These are phyloP conservation scores for Fusarium zealandicum DNA, from an alignment of 2,329 filamentous ascomycete genomes.

Conservation along the genomic window DNA sequence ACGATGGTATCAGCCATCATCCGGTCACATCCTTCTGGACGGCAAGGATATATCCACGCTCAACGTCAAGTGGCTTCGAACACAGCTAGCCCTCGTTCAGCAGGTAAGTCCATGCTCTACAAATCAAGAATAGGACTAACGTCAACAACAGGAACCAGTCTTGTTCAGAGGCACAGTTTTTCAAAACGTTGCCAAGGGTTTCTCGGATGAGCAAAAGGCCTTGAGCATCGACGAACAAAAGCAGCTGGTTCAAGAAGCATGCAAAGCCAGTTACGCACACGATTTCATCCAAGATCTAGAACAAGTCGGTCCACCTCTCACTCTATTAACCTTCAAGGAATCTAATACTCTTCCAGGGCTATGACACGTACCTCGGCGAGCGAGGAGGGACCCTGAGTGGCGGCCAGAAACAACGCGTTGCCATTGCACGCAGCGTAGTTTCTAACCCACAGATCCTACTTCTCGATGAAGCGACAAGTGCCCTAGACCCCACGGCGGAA, in stretches of 20 bases:
- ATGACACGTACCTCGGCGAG: constrained; percentile 37
- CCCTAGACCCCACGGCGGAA: constrained; percentile 52
- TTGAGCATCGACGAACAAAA: constrained; percentile 2
- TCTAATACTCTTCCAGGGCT: constrained; percentile 15
- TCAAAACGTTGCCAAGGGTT: constrained; percentile 37
- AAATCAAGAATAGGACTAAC: neutral
- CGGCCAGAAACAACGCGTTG: constrained; percentile 69
- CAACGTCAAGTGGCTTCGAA: constrained; percentile 56
- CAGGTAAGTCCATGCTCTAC: constrained; percentile 4
- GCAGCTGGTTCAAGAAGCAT: constrained; percentile 24
- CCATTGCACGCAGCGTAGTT: constrained; percentile 69
- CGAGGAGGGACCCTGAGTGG: constrained; percentile 47
- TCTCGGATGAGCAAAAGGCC: constrained; percentile 22
- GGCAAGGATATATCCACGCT: constrained; percentile 47
- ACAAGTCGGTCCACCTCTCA: neutral
- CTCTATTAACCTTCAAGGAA: fast-evolving
- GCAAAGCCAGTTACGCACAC: constrained; percentile 34
- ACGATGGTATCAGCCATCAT: constrained; percentile 62
- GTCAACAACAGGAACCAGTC: constrained; percentile 28
- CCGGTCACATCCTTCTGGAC: constrained; percentile 50
- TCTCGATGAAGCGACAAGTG: constrained; percentile 70
- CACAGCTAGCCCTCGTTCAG: constrained; percentile 54
- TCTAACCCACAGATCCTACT: constrained; percentile 66
- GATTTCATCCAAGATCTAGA: constrained; percentile 35
- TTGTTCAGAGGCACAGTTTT: constrained; percentile 41